Conservation (phyloP, 2,329 filamentous ascomycete species). For the Dothiorella sarmentorum region DNA sequence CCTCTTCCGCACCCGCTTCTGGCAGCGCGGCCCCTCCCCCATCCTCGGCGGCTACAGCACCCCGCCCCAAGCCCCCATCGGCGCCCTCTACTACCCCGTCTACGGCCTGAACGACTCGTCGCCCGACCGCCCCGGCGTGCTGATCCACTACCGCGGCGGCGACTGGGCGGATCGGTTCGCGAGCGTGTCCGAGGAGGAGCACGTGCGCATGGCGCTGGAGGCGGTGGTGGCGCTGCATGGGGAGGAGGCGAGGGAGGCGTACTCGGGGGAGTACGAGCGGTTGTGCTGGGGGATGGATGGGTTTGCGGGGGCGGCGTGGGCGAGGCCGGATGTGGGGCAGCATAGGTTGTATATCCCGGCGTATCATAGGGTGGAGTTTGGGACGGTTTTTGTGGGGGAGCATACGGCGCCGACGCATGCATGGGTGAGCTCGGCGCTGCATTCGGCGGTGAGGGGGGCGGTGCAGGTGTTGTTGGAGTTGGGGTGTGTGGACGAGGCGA, state of each 20-base stretch:
- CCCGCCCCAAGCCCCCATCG: not conserved
- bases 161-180: constrained; percentile 4
- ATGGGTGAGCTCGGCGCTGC: not conserved
- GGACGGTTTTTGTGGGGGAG: not conserved
- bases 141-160: constrained; percentile 7
- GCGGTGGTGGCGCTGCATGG: not conserved
- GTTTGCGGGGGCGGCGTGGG: not conserved
- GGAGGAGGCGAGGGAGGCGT: not conserved
- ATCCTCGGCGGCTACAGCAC: constrained; percentile 5
- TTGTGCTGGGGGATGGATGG: not conserved
- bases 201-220: not conserved
- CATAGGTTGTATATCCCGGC: constrained; percentile 2
- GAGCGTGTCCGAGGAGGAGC: constrained; percentile 9
- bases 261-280: constrained; percentile 1
- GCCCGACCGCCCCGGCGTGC: not conserved
- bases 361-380: not conserved
- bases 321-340: constrained; percentile 1
- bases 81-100: not conserved
- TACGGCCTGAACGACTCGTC: constrained; percentile 5
- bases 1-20: not conserved
- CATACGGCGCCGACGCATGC: constrained; percentile 1
- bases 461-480: constrained; percentile 5
- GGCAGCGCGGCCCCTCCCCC: not conserved
- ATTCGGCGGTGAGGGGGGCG: not conserved
- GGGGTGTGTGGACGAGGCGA: not conserved